A percentile compares a stretch with the other conserved stretches of the same genome.
These are phyloP conservation scores for Berberis vulgaris DNA, from an alignment of 164 flowering plant genomes.

Conservation along the genomic window DNA sequence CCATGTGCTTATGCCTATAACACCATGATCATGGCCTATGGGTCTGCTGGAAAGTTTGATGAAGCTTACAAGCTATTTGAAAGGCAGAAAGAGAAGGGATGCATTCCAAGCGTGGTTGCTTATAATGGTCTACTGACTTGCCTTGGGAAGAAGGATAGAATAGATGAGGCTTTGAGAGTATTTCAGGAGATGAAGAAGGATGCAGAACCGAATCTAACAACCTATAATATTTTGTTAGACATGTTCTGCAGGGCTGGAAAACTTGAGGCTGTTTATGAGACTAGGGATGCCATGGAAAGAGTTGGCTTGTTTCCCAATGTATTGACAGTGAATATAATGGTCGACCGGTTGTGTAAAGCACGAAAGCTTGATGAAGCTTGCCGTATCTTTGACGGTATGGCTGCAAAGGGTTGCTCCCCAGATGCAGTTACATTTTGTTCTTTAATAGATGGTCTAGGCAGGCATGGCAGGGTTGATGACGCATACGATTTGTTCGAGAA, in stretches of 20 bases:
- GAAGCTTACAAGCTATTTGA: conserved; percentile 79
- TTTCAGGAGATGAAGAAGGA: conserved; percentile 86
- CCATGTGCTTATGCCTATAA: conserved; percentile 95
- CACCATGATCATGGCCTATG: conserved; percentile 97
- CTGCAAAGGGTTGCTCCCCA: conserved; percentile 52
- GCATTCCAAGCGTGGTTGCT: conserved; percentile 81
- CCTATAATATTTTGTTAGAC: conserved; percentile 79
- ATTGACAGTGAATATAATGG: conserved; percentile 75
- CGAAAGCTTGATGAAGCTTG: conserved; percentile 71
- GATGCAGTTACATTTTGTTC: conserved; percentile 72
- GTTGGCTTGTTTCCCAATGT: conserved; percentile 86
- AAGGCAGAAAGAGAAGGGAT: conserved; percentile 70
- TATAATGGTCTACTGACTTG: conserved; percentile 81
- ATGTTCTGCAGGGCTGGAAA: conserved; percentile 71
- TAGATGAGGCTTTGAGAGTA: conserved; percentile 55
- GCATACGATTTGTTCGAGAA: conserved; percentile 71
- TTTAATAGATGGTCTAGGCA: conserved; percentile 82
- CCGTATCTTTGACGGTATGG: conserved; percentile 59
- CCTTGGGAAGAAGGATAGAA: conserved; percentile 67
- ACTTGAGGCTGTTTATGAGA: conserved; percentile 49
- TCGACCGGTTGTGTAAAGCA: conserved; percentile 76
- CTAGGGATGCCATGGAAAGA: conserved; percentile 57
- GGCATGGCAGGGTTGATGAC: conserved; percentile 67
- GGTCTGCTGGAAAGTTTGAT: conserved; percentile 73
- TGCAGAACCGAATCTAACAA: conserved; percentile 63